Percentiles rank a stretch among this genome's conserved stretches.
Conservation (phyloP, 768 basidiomycete species). For the Leccinellum albellum region DNA sequence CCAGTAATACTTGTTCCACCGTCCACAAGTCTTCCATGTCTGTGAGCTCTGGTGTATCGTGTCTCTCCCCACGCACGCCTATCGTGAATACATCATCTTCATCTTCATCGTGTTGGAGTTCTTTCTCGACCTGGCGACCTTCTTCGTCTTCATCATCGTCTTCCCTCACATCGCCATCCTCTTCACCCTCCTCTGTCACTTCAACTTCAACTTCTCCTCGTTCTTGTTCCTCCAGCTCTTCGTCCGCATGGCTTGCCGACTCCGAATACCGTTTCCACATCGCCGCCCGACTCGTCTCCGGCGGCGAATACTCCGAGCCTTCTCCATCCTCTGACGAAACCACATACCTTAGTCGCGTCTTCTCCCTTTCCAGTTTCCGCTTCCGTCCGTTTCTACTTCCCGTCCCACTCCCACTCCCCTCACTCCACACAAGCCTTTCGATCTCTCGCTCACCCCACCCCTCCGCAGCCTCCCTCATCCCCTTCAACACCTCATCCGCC, state of each 20-base stretch:
- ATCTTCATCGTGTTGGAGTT: neutral
- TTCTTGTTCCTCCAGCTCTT: neutral
- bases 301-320: constrained; percentile 25
- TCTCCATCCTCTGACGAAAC: constrained; percentile 11
- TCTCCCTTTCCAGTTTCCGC: neutral
- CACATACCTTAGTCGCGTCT: constrained; percentile 9
- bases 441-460: constrained; percentile 19
- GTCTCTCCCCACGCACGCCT: neutral
- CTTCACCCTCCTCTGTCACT: neutral
- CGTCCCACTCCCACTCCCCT: too few species aligned
- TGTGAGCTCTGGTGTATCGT: neutral
- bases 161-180: neutral
- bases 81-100: neutral
- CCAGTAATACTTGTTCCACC: neutral
- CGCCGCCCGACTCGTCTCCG: constrained; percentile 27
- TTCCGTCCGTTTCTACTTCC: neutral
- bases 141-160: neutral
- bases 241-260: neutral
- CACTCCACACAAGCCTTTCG: neutral
- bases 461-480: constrained; percentile 39
- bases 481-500: constrained; percentile 37
- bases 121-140: neutral
- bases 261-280: constrained; percentile 21
- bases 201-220: neutral
- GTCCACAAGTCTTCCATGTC: neutral